Evolutionary conservation across 2,329 filamentous ascomycete species (phyloP).

Genomic region (Aspergillus candidus): DNA sequence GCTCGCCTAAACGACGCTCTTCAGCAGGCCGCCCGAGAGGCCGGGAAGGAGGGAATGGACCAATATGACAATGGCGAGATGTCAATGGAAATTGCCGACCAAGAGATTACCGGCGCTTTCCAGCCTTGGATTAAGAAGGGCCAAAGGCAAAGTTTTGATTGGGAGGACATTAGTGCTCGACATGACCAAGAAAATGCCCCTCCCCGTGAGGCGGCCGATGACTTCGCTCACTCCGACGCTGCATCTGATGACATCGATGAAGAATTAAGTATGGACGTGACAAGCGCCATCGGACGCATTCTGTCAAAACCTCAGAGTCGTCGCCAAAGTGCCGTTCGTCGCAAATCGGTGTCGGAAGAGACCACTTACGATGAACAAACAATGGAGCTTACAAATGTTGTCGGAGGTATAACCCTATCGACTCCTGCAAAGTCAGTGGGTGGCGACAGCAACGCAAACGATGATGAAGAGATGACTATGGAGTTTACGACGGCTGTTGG

Average conservation of each 20-base stretch:
- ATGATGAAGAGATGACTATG: conserved; percentile 45
- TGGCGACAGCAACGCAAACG: conserved; percentile 26
- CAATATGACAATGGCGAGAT: conserved; percentile 60
- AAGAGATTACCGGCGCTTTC: conserved; percentile 48
- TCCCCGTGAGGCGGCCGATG: conserved; percentile 21
- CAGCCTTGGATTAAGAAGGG: conserved; percentile 45
- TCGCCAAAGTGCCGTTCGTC: conserved; percentile 34
- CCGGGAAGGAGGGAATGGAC: conserved; percentile 64
- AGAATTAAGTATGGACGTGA: conserved; percentile 93
- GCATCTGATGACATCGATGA: conserved; percentile 47
- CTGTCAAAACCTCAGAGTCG: conserved; percentile 43
- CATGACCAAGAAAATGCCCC: conserved; percentile 43
- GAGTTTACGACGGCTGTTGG: conserved; percentile 44
- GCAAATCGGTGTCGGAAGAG: conserved; percentile 38
- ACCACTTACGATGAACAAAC: conserved; percentile 45
- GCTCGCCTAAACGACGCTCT: conserved; percentile 71
- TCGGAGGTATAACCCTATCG: conserved; percentile 34
- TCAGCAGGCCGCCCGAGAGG: conserved; percentile 65
- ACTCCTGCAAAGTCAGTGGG: conserved; percentile 22
- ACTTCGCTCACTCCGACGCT: conserved; percentile 11
- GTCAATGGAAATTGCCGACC: conserved; percentile 71
- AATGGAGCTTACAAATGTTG: conserved; percentile 42
- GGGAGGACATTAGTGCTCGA: conserved; percentile 37
- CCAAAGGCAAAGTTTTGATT: conserved; percentile 36
- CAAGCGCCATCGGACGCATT: conserved; percentile 73